Conservation (phyloP, 2,329 filamentous ascomycete species). For the Trichophyton rubrum region DNA sequence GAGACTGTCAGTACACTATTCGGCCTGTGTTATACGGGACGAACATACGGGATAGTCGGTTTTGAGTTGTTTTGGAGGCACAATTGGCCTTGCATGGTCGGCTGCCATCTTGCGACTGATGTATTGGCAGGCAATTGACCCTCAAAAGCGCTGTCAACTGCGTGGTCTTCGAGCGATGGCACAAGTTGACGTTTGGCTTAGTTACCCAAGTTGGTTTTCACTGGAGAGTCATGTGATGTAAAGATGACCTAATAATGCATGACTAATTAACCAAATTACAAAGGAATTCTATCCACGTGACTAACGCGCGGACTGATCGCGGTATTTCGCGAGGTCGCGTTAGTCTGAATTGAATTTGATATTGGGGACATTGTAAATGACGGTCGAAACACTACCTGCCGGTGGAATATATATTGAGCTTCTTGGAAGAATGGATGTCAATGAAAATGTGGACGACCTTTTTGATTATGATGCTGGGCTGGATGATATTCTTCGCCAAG, state of each 20-base stretch:
- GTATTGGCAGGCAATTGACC: conserved; percentile 4
- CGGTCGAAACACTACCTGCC: too few species aligned
- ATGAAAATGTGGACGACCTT: conserved; percentile 48
- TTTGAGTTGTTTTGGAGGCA: conserved; percentile 65
- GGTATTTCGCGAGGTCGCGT: neutral
- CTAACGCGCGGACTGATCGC: neutral
- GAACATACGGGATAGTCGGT: conserved; percentile 74
- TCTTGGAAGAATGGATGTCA: neutral
- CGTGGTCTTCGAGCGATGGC: neutral
- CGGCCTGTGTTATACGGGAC: neutral
- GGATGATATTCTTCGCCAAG: conserved; percentile 38
- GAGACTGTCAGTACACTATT: conserved; percentile 6
- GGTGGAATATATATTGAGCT: neutral
- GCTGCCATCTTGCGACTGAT: conserved; percentile 22
- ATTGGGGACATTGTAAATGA: too few species aligned
- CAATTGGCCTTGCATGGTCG: conserved; percentile 35
- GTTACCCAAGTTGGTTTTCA: neutral
- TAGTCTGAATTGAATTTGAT: too few species aligned
- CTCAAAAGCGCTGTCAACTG: neutral
- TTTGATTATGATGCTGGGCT: conserved; percentile 61
- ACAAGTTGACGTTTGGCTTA: neutral
- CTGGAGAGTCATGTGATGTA: neutral
- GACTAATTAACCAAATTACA: neutral
- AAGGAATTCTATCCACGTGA: neutral
- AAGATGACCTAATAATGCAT: neutral